Evolutionary conservation across 2,329 filamentous ascomycete genomes (phyloP).

Genomic region (Trichophyton equinum): DNA sequence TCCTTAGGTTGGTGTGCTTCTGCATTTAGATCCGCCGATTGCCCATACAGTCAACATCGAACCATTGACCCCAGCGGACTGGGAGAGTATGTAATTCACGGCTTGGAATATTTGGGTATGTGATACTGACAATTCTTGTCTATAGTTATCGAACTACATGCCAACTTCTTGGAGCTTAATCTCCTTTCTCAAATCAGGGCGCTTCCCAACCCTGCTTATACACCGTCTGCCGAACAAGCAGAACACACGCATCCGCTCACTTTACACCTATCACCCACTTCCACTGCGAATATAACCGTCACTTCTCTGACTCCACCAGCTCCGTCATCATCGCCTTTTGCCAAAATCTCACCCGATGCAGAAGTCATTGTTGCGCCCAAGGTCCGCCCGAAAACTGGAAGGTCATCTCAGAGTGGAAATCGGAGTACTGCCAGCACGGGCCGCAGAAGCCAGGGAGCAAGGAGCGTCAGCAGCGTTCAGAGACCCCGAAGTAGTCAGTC

Average conservation of each 20-base stretch:
- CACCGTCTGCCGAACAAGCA: slow-evolving; percentile 34
- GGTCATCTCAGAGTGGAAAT: slow-evolving; percentile 54
- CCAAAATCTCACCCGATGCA: slow-evolving; percentile 83
- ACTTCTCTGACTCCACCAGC: slow-evolving; percentile 68
- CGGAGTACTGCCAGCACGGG: slow-evolving; percentile 70
- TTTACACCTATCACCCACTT: slow-evolving; percentile 86
- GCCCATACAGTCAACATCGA: slow-evolving; percentile 96
- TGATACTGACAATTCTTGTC: slow-evolving; percentile 1
- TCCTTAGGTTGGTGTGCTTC: slow-evolving; percentile 43
- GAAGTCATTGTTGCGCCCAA: slow-evolving; percentile 97
- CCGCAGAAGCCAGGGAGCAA: slow-evolving; percentile 56
- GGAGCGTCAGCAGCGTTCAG: slow-evolving; percentile 61
- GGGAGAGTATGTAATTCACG: slow-evolving; percentile 55
- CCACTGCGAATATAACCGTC: slow-evolving; percentile 81
- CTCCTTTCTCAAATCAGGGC: slow-evolving; percentile 86
- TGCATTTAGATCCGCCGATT: slow-evolving; percentile 82
- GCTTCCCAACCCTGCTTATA: slow-evolving; percentile 68
- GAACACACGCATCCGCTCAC: slow-evolving; percentile 65
- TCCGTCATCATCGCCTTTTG: slow-evolving; percentile 59
- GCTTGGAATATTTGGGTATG: neutral
- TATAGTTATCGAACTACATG: slow-evolving; percentile 81
- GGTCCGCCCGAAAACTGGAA: slow-evolving; percentile 57
- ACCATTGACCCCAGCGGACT: slow-evolving; percentile 85
- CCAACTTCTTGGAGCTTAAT: slow-evolving; percentile 88
- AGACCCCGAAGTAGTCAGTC: slow-evolving; percentile 46